These are phyloP conservation scores for Echinosophora koreensis DNA, from an alignment of 306 rosid genomes.

Conservation along the genomic window DNA sequence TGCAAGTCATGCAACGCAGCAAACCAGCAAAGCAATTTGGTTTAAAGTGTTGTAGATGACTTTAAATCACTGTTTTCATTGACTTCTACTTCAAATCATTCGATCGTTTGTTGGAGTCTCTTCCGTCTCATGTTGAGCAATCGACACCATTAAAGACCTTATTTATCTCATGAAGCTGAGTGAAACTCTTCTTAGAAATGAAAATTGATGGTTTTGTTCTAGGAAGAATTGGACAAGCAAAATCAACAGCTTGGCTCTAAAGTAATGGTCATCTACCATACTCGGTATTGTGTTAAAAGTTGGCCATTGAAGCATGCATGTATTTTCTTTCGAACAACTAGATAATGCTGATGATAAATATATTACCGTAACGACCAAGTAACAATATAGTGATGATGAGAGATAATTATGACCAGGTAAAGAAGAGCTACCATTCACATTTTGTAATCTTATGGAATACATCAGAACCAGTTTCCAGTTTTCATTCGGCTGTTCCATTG, in stretches of 20 bases:
- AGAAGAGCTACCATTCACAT: neutral
- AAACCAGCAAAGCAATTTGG: slow-evolving; percentile 1
- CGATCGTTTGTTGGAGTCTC: neutral
- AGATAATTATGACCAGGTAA: neutral
- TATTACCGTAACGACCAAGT: neutral
- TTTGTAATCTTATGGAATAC: neutral
- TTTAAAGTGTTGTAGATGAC: slow-evolving; percentile 1
- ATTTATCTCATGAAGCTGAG: neutral
- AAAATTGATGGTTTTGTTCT: neutral
- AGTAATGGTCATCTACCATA: slow-evolving; percentile 15
- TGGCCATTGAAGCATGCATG: neutral
- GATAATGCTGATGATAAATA: neutral
- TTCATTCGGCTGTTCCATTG: too few relatives aligned
- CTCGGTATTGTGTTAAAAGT: neutral
- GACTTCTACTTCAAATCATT: neutral
- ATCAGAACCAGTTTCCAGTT: too few relatives aligned
- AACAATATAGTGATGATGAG: neutral
- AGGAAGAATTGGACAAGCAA: neutral
- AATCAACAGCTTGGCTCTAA: neutral
- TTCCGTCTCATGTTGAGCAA: neutral
- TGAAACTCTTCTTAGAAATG: slow-evolving; percentile 5
- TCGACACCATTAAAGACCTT: neutral
- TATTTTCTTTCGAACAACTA: neutral
- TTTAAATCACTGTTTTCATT: neutral
- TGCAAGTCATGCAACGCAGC: neutral